A percentile compares a stretch with the other conserved stretches of the same genome.
phyloP scores from a whole-genome alignment of 2,329 filamentous ascomycete species.

The Penicillium sp. region DNA sequence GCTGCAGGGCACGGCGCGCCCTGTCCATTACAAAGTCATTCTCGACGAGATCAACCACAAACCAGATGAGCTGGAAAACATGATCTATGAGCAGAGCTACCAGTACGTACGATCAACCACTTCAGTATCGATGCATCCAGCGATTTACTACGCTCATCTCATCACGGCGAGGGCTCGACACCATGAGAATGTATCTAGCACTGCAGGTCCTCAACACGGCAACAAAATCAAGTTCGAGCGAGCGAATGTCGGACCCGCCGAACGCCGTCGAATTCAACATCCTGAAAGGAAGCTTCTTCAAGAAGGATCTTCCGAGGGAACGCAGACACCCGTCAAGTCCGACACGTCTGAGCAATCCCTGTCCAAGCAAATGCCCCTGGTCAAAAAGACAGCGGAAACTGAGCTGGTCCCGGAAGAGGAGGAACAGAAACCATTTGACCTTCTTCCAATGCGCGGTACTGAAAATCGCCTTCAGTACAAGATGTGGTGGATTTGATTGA shows the following conservation, averaged over 20 bases:
- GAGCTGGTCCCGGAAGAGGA: too few relatives aligned
- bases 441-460: constrained; percentile 6
- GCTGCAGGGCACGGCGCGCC: constrained; percentile 88
- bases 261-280: too few relatives aligned
- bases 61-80: constrained; percentile 67
- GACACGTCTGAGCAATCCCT: constrained; percentile 25
- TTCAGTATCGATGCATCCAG: constrained; percentile 72
- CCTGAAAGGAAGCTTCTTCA: too few relatives aligned
- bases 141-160: constrained; percentile 93
- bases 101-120: constrained; percentile 90
- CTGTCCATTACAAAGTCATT: constrained; percentile 87
- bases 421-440: not conserved
- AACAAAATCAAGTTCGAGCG: constrained; percentile 26
- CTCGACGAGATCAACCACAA: constrained; percentile 68
- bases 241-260: too few relatives aligned
- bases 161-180: constrained; percentile 72
- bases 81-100: constrained; percentile 94
- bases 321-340: constrained; percentile 10
- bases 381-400: too few relatives aligned
- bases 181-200: constrained; percentile 56
- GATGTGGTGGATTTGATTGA: constrained; percentile 13
- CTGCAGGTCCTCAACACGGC: constrained; percentile 39
- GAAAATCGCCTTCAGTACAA: constrained; percentile 5
- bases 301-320: too few relatives aligned
- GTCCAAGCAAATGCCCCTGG: too few relatives aligned